These are phyloP conservation scores for Candida ipomoeae DNA, from an alignment of 805 yeast genomes.

Conservation along the genomic window DNA sequence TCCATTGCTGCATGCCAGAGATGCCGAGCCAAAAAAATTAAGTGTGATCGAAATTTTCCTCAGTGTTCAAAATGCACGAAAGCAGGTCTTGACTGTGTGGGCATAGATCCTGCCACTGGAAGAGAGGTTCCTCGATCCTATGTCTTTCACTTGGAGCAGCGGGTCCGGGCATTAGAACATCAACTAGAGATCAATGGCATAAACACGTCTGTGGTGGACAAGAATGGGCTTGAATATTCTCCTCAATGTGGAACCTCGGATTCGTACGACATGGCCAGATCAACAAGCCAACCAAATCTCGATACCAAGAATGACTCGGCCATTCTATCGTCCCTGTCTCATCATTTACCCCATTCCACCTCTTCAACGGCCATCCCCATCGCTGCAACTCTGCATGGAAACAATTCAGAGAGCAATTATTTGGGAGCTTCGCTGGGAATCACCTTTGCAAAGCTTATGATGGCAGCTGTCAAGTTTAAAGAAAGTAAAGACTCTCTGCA, in stretches of 20 bases:
- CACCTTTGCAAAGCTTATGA: conserved; percentile 65
- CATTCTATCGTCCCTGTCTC: not conserved
- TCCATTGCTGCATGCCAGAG: conserved; percentile 82
- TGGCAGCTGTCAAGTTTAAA: conserved; percentile 67
- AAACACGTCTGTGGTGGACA: not conserved
- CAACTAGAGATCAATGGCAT: conserved; percentile 43
- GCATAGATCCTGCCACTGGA: conserved; percentile 85
- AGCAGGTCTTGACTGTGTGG: conserved; percentile 71
- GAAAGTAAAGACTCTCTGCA: conserved; percentile 15
- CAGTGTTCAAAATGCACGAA: conserved; percentile 58
- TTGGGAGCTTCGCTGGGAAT: conserved; percentile 19
- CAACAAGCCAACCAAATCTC: not conserved
- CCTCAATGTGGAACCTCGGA: not conserved
- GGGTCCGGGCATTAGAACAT: conserved; percentile 53
- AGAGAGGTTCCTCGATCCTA: conserved; percentile 80
- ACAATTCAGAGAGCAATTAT: conserved; percentile 5
- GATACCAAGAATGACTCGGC: not conserved
- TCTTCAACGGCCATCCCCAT: not conserved
- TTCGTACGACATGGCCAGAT: not conserved
- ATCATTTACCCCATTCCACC: not conserved
- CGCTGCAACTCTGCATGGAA: conserved; percentile 1
- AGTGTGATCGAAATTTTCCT: conserved; percentile 68
- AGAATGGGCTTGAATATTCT: not conserved
- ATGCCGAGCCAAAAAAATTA: conserved; percentile 64
- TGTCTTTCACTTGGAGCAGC: conserved; percentile 65